Base-by-base conservation (phyloP, 2,329 filamentous ascomycete genomes). In the Dendryphion nanum region DNA sequence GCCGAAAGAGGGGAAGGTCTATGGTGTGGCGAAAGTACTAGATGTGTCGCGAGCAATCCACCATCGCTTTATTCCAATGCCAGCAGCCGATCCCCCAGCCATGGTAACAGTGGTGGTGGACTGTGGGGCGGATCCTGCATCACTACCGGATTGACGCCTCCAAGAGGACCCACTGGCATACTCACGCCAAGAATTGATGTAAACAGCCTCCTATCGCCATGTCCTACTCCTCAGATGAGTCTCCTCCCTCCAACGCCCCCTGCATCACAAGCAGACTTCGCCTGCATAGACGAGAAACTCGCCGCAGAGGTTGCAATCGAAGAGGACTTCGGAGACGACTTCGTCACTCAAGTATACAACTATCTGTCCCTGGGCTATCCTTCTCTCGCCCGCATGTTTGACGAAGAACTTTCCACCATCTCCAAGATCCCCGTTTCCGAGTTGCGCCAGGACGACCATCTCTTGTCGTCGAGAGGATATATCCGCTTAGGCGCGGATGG, bases 281-380 rank as follows among this genome's bases (percentile, higher is more conserved):
- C 69, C 24, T 58, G 61, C 36, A 64, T 74, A 19, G 60, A 68
- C 33, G 62, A 65, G 29, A 67, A 66, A 38, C 62, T 74, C 30
- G 60, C 57, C 21, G 51, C 59, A 5, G 71, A 76, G 45, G 62
- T 68, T 69, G 59, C 68, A 8, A 73, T 81, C 29, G 67, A 75
- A 18, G 62, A 68, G 20, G 89, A 95, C 64, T 95, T 93, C 55
- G 75, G 83, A 44, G 88, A 95, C 61, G 74, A 74, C 3, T 95
- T 96, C 61, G 81, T 96, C 39, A 95, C 90, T 0, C 91, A 97
- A 66, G 90, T 97, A 6, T 97, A 94, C 75, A 96, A 97, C 65
- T 97, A 97, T 65, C 76, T 97, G 13, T 95, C 89, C 0, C 77
- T 97, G 4, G 91, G 91, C 4, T 96, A 96, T 63, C 90, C 91